phyloP scores from a whole-genome alignment of 2,329 filamentous ascomycete genomes.

The Fusarium mundagurra region DNA sequence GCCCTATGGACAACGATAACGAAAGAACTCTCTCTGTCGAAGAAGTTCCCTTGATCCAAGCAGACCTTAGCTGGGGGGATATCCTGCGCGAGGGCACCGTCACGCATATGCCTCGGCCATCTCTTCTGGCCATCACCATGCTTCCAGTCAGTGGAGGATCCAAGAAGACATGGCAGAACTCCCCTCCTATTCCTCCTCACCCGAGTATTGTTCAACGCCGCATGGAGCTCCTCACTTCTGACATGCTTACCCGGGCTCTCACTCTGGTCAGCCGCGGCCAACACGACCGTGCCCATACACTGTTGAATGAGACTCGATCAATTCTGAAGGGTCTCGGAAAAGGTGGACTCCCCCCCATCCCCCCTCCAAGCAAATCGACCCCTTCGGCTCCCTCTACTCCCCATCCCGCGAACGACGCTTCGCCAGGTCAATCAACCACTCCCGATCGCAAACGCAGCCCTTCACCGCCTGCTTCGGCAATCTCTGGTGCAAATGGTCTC shows the following conservation, averaged over 20 bases:
- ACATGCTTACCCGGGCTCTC: slow-evolving; percentile 94
- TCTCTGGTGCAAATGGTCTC: slow-evolving; percentile 53
- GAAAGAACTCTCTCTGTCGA: slow-evolving; percentile 87
- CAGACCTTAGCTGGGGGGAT: slow-evolving; percentile 92
- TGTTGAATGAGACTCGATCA: slow-evolving; percentile 91
- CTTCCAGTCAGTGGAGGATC: slow-evolving; percentile 73
- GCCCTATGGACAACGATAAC: slow-evolving; percentile 86
- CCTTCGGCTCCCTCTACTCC: slow-evolving; percentile 57
- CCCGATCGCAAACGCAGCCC: slow-evolving; percentile 66
- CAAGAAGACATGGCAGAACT: slow-evolving; percentile 72
- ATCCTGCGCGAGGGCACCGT: slow-evolving; percentile 88
- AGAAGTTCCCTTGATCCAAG: slow-evolving; percentile 93
- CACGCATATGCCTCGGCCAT: slow-evolving; percentile 87
- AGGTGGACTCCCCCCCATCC: slow-evolving; percentile 89
- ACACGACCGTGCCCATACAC: slow-evolving; percentile 91
- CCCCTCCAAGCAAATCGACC: slow-evolving; percentile 62
- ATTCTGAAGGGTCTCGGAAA: slow-evolving; percentile 97
- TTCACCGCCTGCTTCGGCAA: slow-evolving; percentile 62
- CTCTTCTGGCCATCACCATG: slow-evolving; percentile 94
- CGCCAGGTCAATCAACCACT: slow-evolving; percentile 56
- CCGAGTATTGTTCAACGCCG: slow-evolving; percentile 94
- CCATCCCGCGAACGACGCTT: slow-evolving; percentile 56
- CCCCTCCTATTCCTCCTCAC: slow-evolving; percentile 91
- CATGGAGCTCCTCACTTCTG: slow-evolving; percentile 97
- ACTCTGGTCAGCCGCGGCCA: slow-evolving; percentile 91